Base-by-base conservation (phyloP, 331 rosid genomes). In the Pyracantha coccinea region DNA sequence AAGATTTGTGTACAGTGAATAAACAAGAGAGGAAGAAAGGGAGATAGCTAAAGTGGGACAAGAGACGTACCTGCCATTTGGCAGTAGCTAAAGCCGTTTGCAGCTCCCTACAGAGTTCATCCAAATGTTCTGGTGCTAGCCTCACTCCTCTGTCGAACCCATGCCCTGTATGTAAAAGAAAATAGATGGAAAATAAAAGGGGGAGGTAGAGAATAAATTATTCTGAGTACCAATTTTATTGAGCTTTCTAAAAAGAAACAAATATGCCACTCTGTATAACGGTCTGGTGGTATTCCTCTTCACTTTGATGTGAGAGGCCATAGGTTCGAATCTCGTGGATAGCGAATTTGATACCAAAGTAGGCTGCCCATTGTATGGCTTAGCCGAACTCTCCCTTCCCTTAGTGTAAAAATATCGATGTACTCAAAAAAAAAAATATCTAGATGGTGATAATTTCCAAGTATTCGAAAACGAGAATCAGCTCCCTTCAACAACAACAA, bases 71-170 rank as follows among this genome's bases (percentile, higher is more conserved):
- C 99, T 94, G 97, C 99, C 99, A 94, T 84, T 94, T 94, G 11
- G 99, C 96, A 17, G 97, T 91, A 62, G 96, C 99, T 69, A 94
- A 80, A 78, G 97, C 89, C 80, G 97, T 92, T 90, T 92, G 96
- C 68, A 94, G 77, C 87, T 91, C 96, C 81, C 93, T 86, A 72
- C 88, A 78, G 33, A 86, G 87, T 84, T 85, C 92, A 81, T 94
- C 87, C 75, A 88, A 80, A 71, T 83, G 77, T 52, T 75, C 75
- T 0, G 80, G 61, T 57, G 50, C 66, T 59, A 84, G 72, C 41
- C 73, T 83, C 92, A 81, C 83, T 87, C 84, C 85, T 94, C 85
- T 81, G 86, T 75, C 92, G 83, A 63, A 85, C 69, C 99, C 99
- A 94, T 63, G 88, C 80, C 82, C 93, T 82, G 70, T 87, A 94